Percentiles rank a stretch among this genome's conserved stretches.
These are phyloP conservation scores for Sporothrix variecibatus DNA, from an alignment of 2,329 filamentous ascomycete species.

Conservation along the genomic window DNA sequence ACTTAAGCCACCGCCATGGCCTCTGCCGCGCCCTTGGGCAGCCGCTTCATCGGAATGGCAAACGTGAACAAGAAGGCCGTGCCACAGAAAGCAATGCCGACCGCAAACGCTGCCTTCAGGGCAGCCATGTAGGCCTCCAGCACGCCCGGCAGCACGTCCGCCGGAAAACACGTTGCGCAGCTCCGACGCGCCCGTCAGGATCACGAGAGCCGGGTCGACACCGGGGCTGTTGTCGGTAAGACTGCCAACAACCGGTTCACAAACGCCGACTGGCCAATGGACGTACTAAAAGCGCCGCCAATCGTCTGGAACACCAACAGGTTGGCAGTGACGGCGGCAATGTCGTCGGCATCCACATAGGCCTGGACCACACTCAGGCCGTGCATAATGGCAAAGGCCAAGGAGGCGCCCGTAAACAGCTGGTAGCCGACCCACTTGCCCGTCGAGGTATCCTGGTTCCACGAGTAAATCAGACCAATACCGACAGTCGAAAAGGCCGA, in stretches of 20 bases:
- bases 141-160: conserved; percentile 50
- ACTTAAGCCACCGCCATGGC: not conserved
- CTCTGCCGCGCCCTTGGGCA: not conserved
- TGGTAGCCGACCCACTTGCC: conserved; percentile 44
- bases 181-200: conserved; percentile 48
- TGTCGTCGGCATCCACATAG: conserved; percentile 42
- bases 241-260: conserved; percentile 28
- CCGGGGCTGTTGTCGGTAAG: conserved; percentile 33
- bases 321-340: conserved; percentile 44
- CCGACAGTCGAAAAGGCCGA: conserved; percentile 33
- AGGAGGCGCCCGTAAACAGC: conserved; percentile 25
- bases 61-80: not conserved
- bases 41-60: conserved; percentile 1
- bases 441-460: conserved; percentile 35
- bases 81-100: conserved; percentile 7
- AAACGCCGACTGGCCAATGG: conserved; percentile 25
- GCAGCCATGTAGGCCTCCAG: conserved; percentile 57
- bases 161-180: conserved; percentile 50
- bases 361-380: conserved; percentile 50
- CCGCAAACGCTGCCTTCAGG: conserved; percentile 33
- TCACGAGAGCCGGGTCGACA: conserved; percentile 30
- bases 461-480: conserved; percentile 39
- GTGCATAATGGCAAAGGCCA: conserved; percentile 42
- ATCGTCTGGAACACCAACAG: conserved; percentile 61
- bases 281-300: conserved; percentile 52